Conservation (phyloP, 495 filamentous ascomycete genomes). For the Hypomontagnella submonticulosa region DNA sequence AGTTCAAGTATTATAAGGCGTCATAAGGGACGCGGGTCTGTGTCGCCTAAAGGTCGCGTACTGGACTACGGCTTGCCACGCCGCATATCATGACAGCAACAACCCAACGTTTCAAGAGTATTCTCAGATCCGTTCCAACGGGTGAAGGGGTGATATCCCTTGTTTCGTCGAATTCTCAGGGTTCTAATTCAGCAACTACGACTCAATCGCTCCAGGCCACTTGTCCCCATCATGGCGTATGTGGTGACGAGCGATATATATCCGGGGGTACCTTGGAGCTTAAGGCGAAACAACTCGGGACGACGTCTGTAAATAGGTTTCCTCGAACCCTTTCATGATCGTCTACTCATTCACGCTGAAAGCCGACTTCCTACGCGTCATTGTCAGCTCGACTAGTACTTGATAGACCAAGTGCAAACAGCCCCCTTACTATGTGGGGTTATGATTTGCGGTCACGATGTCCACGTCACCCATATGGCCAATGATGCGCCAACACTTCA, state of each 20-base stretch:
- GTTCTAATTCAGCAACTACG: slow-evolving; percentile 39
- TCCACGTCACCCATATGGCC: slow-evolving; percentile 40
- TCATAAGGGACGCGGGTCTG: background rate
- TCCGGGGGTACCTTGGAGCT: background rate
- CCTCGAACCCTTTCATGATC: background rate
- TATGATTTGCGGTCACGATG: slow-evolving; percentile 37
- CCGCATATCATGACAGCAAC: slow-evolving; percentile 30
- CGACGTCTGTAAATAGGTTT: slow-evolving; percentile 6
- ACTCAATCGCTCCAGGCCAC: slow-evolving; percentile 35
- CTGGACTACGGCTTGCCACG: slow-evolving; percentile 10
- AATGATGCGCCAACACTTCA: slow-evolving; percentile 35
- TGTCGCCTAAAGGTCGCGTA: slow-evolving; percentile 21
- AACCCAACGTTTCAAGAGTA: slow-evolving; percentile 31
- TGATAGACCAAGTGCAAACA: slow-evolving; percentile 12
- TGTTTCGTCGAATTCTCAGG: slow-evolving; percentile 23
- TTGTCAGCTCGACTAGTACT: slow-evolving; percentile 13
- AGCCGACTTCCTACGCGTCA: background rate
- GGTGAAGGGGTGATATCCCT: background rate
- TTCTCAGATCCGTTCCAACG: slow-evolving; percentile 2
- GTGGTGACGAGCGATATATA: slow-evolving; percentile 16
- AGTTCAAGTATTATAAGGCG: background rate
- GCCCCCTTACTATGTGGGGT: slow-evolving; percentile 23
- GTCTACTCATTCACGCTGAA: slow-evolving; percentile 3
- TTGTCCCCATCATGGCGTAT: slow-evolving; percentile 23
- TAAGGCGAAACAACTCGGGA: slow-evolving; percentile 3